A percentile compares a stretch with the other conserved stretches of the same genome.
phyloP scores from a whole-genome alignment of 2,329 filamentous ascomycete genomes.

The Pseudohalonectria lignicola region DNA sequence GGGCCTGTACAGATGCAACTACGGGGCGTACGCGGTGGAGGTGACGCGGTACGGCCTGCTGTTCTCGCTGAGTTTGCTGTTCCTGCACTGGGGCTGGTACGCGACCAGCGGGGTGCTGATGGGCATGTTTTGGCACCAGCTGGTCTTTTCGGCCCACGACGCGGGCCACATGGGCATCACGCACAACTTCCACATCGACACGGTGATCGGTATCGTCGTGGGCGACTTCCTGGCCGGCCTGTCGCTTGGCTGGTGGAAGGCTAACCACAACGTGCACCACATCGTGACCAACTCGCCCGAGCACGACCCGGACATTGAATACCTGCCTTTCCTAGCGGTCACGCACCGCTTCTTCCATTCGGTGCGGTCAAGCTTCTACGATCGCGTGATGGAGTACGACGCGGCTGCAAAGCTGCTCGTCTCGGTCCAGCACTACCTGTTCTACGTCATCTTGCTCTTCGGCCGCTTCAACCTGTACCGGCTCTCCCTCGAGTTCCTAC shows the following conservation, averaged over 20 bases:
- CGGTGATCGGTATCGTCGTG: slow-evolving; percentile 78
- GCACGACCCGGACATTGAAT: slow-evolving; percentile 90
- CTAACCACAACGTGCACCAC: slow-evolving; percentile 92
- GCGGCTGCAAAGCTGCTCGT: slow-evolving; percentile 58
- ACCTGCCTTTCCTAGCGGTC: slow-evolving; percentile 81
- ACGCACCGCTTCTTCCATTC: slow-evolving; percentile 69
- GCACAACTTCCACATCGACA: slow-evolving; percentile 75
- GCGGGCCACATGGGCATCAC: slow-evolving; percentile 97
- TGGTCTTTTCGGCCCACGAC: slow-evolving; percentile 90
- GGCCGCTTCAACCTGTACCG: slow-evolving; percentile 82
- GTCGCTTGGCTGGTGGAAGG: slow-evolving; percentile 94
- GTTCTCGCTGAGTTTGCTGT: slow-evolving; percentile 48
- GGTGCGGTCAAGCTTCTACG: slow-evolving; percentile 73
- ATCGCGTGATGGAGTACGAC: slow-evolving; percentile 70
- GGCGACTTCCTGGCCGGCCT: slow-evolving; percentile 84
- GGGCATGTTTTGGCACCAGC: slow-evolving; percentile 84
- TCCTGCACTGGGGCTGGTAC: slow-evolving; percentile 56
- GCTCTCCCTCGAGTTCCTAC: slow-evolving; percentile 68
- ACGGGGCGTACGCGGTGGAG: slow-evolving; percentile 69
- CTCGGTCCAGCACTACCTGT: slow-evolving; percentile 68
- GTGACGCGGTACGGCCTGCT: slow-evolving; percentile 59
- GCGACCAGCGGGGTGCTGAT: slow-evolving; percentile 60
- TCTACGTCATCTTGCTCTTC: slow-evolving; percentile 71
- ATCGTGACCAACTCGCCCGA: slow-evolving; percentile 92
- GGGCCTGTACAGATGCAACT: slow-evolving; percentile 77